Evolutionary conservation across 768 basidiomycete genomes (phyloP).

Genomic region (Stropharia rugosoannulata): DNA sequence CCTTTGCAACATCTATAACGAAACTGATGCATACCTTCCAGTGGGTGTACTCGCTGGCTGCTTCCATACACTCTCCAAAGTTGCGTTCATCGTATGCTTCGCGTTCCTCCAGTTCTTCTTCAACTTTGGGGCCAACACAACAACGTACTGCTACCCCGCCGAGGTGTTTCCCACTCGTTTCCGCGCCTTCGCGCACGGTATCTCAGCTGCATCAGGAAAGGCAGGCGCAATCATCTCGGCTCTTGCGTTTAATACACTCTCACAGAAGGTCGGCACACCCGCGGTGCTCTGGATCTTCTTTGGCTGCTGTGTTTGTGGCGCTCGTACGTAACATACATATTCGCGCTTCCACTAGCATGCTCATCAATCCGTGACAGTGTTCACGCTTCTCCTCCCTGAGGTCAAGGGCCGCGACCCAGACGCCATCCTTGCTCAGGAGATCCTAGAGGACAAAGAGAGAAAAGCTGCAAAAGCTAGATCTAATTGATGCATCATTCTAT

Average conservation of each 20-base stretch:
- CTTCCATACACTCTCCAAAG: slow-evolving; percentile 54
- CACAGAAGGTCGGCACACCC: slow-evolving; percentile 60
- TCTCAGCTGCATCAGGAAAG: slow-evolving; percentile 75
- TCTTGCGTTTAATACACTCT: slow-evolving; percentile 68
- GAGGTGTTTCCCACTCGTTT: slow-evolving; percentile 82
- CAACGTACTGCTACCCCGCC: slow-evolving; percentile 67
- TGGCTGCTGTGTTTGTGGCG: slow-evolving; percentile 59
- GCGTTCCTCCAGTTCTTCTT: slow-evolving; percentile 79
- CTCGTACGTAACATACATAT: slow-evolving; percentile 20
- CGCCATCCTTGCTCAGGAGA: slow-evolving; percentile 33
- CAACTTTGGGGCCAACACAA: slow-evolving; percentile 79
- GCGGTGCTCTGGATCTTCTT: slow-evolving; percentile 76
- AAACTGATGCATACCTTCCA: slow-evolving; percentile 15
- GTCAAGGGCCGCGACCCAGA: slow-evolving; percentile 40
- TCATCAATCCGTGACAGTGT: slow-evolving; percentile 12
- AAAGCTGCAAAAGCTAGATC: not conserved
- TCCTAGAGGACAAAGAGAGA: slow-evolving; percentile 12
- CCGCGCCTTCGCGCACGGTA: slow-evolving; percentile 71
- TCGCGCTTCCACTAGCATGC: not conserved
- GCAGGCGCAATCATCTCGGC: slow-evolving; percentile 76
- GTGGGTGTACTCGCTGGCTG: slow-evolving; percentile 70
- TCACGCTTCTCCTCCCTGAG: slow-evolving; percentile 38
- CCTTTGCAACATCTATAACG: not conserved
- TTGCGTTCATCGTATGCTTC: slow-evolving; percentile 71
- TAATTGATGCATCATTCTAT: too few relatives aligned